A percentile compares a stretch with the other conserved stretches of the same genome.
phyloP scores from a whole-genome alignment of 2,329 filamentous ascomycete genomes.

The Aspergillus melleus region DNA sequence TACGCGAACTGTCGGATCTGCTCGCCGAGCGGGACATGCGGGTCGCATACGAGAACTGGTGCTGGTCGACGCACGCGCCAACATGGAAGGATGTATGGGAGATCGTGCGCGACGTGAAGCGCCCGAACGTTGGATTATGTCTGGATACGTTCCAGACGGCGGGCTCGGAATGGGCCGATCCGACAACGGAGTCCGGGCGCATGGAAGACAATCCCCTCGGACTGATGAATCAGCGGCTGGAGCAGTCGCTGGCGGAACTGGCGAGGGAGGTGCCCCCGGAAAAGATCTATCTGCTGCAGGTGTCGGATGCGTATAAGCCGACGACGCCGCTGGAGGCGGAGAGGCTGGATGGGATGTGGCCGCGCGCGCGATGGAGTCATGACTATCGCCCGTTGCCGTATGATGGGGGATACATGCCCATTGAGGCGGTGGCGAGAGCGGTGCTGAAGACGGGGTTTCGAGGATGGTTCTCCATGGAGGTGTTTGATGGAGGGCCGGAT shows the following conservation, averaged over 20 bases:
- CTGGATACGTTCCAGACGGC: conserved; percentile 77
- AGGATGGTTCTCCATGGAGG: conserved; percentile 68
- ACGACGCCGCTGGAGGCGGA: conserved; percentile 55
- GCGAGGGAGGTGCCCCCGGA: conserved; percentile 59
- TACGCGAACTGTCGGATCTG: conserved; percentile 64
- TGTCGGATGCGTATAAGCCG: conserved; percentile 71
- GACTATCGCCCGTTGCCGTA: conserved; percentile 69
- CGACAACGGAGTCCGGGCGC: conserved; percentile 62
- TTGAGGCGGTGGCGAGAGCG: conserved; percentile 63
- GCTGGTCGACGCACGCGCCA: conserved; percentile 71
- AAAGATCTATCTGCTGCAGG: conserved; percentile 74
- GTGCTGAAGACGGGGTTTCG: conserved; percentile 68
- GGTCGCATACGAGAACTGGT: conserved; percentile 80
- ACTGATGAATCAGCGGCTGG: conserved; percentile 54
- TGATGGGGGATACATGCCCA: conserved; percentile 69
- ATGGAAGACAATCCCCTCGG: conserved; percentile 50
- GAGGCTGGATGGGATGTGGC: conserved; percentile 56
- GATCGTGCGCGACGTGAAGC: conserved; percentile 63
- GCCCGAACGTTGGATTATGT: conserved; percentile 70
- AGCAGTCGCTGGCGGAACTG: conserved; percentile 58
- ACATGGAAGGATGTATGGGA: conserved; percentile 70
- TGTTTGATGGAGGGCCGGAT: conserved; percentile 63
- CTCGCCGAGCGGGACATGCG: conserved; percentile 58
- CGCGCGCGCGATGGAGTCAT: conserved; percentile 69
- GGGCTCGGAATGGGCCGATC: conserved; percentile 72